Evolutionary conservation across 352 stramenopile species (phyloP).

Genomic region (Phytophthora quininea): DNA sequence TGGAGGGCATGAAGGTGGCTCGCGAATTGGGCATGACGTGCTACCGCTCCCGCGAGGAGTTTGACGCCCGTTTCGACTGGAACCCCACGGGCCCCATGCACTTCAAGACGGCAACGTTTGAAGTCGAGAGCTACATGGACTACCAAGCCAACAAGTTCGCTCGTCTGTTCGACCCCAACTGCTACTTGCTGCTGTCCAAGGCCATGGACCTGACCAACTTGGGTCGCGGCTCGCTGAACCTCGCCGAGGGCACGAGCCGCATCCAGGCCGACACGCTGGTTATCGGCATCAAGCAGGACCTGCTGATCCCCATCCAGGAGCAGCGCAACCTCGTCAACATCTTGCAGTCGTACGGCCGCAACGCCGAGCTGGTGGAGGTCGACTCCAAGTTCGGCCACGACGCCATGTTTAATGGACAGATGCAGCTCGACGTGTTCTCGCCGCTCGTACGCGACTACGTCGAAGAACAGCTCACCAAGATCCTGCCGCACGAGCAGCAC

Average conservation of each 20-base stretch:
- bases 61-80: constrained; percentile 89
- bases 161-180: constrained; percentile 86
- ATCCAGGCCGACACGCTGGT: constrained; percentile 73
- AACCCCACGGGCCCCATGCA: constrained; percentile 72
- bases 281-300: constrained; percentile 84
- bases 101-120: constrained; percentile 83
- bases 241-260: constrained; percentile 75
- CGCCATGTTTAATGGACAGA: constrained; percentile 85
- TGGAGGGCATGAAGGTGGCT: constrained; percentile 86
- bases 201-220: constrained; percentile 88
- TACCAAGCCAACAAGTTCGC: constrained; percentile 90
- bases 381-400: constrained; percentile 90
- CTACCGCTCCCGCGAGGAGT: constrained; percentile 90
- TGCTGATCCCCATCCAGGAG: constrained; percentile 86
- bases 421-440: constrained; percentile 81
- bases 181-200: constrained; percentile 89
- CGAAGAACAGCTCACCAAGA: constrained; percentile 59
- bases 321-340: constrained; percentile 83
- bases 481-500: constrained; percentile 71
- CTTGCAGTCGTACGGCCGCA: constrained; percentile 74
- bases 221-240: constrained; percentile 64
- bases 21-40: constrained; percentile 88
- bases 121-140: constrained; percentile 92
- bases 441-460: constrained; percentile 73
- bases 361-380: constrained; percentile 72